phyloP scores from a whole-genome alignment of 2,329 filamentous ascomycete genomes.

The Pyricularia sp. region DNA sequence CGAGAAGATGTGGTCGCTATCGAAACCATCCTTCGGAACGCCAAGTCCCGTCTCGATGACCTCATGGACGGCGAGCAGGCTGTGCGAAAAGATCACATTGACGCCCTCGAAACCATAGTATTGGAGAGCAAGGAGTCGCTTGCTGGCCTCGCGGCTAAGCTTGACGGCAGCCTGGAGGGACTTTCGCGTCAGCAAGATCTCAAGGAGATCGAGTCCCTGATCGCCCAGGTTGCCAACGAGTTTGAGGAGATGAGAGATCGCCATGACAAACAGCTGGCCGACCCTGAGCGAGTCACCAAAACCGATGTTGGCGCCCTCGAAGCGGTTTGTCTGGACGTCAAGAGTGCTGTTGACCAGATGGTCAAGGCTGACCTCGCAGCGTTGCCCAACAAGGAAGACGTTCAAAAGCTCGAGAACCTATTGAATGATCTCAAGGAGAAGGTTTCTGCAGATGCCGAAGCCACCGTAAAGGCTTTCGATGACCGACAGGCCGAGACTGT shows the following conservation, averaged over 20 bases:
- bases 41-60: slow-evolving; percentile 78
- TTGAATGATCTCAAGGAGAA: slow-evolving; percentile 53
- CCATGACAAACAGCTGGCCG: slow-evolving; percentile 38
- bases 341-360: slow-evolving; percentile 62
- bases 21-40: slow-evolving; percentile 79
- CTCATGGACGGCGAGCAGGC: slow-evolving; percentile 58
- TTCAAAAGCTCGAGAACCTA: slow-evolving; percentile 56
- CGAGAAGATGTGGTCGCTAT: slow-evolving; percentile 85
- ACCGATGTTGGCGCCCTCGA: slow-evolving; percentile 72
- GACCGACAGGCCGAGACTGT: slow-evolving; percentile 75
- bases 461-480: slow-evolving; percentile 67
- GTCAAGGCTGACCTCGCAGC: slow-evolving; percentile 56
- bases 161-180: slow-evolving; percentile 30
- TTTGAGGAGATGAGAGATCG: slow-evolving; percentile 62
- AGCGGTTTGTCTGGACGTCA: slow-evolving; percentile 73
- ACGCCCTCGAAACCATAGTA: slow-evolving; percentile 51
- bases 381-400: slow-evolving; percentile 63
- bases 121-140: slow-evolving; percentile 65
- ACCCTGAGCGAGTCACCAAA: slow-evolving; percentile 59
- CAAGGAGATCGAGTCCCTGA: slow-evolving; percentile 59
- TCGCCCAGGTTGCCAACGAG: slow-evolving; percentile 61
- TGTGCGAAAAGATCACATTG: slow-evolving; percentile 52
- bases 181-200: slow-evolving; percentile 63
- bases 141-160: slow-evolving; percentile 20
- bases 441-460: slow-evolving; percentile 53